A percentile compares a stretch with the other conserved stretches of the same genome.
Conservation (phyloP, 257 asterid genomes). For the Solanum habrochaites region DNA sequence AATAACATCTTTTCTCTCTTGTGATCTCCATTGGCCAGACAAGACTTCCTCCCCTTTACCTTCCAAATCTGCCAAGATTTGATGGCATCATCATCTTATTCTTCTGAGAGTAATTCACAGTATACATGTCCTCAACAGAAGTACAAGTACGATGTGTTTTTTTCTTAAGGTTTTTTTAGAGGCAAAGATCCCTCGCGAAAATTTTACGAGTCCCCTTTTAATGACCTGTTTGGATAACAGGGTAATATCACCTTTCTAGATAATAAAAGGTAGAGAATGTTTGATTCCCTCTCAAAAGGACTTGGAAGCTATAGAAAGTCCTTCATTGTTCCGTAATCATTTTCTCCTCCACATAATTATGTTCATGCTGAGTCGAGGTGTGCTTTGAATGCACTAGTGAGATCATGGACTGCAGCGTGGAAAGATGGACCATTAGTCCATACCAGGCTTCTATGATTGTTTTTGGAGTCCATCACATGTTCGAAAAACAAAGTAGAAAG, state of each 20-base stretch:
- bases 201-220: background rate
- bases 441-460: background rate
- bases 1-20: background rate
- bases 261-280: background rate
- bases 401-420: background rate
- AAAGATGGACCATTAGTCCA: background rate
- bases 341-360: background rate
- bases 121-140: background rate
- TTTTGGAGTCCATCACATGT: background rate
- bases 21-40: background rate
- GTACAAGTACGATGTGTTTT: background rate
- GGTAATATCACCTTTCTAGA: background rate
- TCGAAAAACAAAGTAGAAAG: rapidly evolving
- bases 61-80: background rate
- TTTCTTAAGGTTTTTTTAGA: background rate
- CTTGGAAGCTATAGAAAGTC: background rate
- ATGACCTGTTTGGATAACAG: rapidly evolving
- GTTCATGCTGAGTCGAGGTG: background rate
- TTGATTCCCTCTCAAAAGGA: background rate
- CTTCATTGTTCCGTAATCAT: background rate
- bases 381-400: background rate
- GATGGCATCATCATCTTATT: background rate
- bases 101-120: background rate
- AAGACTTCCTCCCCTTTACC: background rate
- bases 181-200: background rate